phyloP scores from a whole-genome alignment of 192 early-diverging fungal genomes.

The Anaeromyces robustus region DNA sequence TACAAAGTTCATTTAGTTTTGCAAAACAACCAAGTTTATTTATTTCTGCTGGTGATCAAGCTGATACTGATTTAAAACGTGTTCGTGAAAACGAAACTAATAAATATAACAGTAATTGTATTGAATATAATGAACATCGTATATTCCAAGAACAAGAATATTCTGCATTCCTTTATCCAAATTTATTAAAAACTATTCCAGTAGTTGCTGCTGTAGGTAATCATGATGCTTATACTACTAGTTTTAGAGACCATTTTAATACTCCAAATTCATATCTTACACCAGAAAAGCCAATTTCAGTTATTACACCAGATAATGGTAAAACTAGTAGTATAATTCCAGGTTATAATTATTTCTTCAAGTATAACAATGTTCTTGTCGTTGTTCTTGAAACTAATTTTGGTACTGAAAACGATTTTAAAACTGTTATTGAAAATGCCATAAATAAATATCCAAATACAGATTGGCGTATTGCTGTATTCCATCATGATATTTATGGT shows the following conservation, averaged over 20 bases:
- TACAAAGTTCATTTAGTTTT: background rate
- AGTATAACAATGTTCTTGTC: background rate
- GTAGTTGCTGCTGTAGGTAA: background rate
- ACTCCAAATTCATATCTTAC: background rate
- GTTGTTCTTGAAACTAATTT: background rate
- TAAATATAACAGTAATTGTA: too few relatives aligned
- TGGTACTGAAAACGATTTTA: background rate
- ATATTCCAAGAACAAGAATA: too few relatives aligned
- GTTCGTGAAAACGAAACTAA: too few relatives aligned
- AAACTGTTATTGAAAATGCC: background rate
- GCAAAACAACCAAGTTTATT: background rate
- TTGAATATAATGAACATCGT: too few relatives aligned
- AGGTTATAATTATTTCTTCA: background rate
- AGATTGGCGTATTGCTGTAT: background rate
- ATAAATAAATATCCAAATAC: background rate
- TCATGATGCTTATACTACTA: background rate
- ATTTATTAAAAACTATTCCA: background rate
- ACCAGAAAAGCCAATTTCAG: too few relatives aligned
- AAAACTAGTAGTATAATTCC: background rate
- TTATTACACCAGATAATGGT: too few relatives aligned
- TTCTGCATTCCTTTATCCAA: background rate
- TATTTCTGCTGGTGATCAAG: background rate
- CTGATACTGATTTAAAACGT: too few relatives aligned
- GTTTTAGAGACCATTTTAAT: background rate
- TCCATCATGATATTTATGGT: background rate